phyloP scores from a whole-genome alignment of 2,329 filamentous ascomycete species.

The Aureobasidium melanogenum region DNA sequence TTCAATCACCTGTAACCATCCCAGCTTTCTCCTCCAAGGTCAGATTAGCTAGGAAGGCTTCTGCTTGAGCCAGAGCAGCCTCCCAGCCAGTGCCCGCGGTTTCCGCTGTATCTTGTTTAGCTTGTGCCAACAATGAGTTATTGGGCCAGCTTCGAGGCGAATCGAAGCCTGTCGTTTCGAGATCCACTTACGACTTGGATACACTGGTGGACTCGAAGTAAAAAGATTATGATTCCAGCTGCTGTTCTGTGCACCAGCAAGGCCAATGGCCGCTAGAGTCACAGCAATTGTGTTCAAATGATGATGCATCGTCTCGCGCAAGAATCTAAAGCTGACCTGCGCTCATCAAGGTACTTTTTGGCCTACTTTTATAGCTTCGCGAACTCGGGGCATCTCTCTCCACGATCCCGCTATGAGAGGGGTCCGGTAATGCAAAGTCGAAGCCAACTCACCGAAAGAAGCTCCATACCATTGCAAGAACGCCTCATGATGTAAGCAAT shows the following conservation, averaged over 20 bases:
- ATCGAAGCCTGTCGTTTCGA: background rate
- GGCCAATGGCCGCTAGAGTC: background rate
- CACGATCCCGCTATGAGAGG: background rate
- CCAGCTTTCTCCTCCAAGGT: slow-evolving; percentile 19
- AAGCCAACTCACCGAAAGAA: background rate
- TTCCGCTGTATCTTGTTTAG: slow-evolving; percentile 13
- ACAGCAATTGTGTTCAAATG: background rate
- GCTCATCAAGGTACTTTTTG: background rate
- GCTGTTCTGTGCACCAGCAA: slow-evolving; percentile 7
- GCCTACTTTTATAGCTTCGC: slow-evolving; percentile 5
- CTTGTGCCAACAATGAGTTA: too few relatives aligned
- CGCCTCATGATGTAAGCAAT: background rate
- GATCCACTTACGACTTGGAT: slow-evolving; percentile 17
- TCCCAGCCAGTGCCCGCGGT: slow-evolving; percentile 18
- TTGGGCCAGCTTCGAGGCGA: background rate
- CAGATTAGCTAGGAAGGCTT: slow-evolving; percentile 16
- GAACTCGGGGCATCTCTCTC: background rate
- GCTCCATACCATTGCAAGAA: background rate
- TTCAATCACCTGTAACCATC: slow-evolving; percentile 16
- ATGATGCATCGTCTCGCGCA: background rate
- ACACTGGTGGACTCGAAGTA: slow-evolving; percentile 19
- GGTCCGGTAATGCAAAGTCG: background rate
- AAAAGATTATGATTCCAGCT: slow-evolving; percentile 20
- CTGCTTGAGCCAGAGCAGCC: slow-evolving; percentile 17
- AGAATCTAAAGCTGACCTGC: background rate